phyloP scores from a whole-genome alignment of 2,329 filamentous ascomycete species.

The Colletotrichum viniferum region DNA sequence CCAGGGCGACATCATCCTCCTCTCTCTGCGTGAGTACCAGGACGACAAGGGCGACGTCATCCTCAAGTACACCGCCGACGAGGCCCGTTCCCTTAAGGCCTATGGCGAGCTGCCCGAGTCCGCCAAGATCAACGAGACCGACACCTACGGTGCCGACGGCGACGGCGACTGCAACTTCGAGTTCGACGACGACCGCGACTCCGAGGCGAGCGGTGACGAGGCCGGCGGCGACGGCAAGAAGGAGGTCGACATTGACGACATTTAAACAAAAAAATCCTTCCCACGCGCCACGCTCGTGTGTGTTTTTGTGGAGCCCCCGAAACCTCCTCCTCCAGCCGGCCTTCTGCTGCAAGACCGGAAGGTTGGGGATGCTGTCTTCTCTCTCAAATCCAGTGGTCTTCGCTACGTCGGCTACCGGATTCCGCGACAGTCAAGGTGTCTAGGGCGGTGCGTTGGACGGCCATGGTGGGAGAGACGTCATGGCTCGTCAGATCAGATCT shows the following conservation, averaged over 20 bases:
- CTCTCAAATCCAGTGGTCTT: constrained; percentile 52
- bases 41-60: constrained; percentile 97
- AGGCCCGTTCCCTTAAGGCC: constrained; percentile 92
- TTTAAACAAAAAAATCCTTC: constrained; percentile 58
- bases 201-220: constrained; percentile 57
- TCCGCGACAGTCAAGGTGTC: constrained; percentile 49
- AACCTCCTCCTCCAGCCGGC: constrained; percentile 7
- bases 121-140: constrained; percentile 99
- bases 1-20: constrained; percentile 91
- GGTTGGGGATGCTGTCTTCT: constrained; percentile 65
- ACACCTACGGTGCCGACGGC: constrained; percentile 89
- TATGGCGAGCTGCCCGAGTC: constrained; percentile 97
- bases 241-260: constrained; percentile 95
- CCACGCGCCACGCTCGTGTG: neutral
- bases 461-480: constrained; percentile 69
- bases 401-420: constrained; percentile 25
- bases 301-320: constrained; percentile 2
- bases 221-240: constrained; percentile 65
- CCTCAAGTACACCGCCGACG: constrained; percentile 94
- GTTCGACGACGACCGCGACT: constrained; percentile 90
- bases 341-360: constrained; percentile 1
- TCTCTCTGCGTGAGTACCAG: constrained; percentile 90
- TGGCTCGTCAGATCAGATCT: constrained; percentile 40
- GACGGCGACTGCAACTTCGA: constrained; percentile 98
- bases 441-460: constrained; percentile 37